These are phyloP conservation scores for Nannochloropsis gaditana DNA, from an alignment of 108 stramenopile species.

Conservation along the genomic window DNA sequence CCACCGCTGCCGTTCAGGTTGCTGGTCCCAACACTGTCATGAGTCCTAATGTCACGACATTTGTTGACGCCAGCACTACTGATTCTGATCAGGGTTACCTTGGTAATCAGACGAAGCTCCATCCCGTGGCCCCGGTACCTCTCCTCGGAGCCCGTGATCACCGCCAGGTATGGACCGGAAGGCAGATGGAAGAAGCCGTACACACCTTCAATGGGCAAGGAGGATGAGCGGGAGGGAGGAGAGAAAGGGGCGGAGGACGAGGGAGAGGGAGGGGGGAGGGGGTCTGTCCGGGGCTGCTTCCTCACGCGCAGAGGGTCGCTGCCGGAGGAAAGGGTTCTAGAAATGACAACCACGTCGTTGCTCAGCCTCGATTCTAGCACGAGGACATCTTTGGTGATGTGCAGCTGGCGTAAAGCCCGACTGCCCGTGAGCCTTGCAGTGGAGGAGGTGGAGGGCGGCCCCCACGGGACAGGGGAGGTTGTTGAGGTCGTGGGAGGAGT, in stretches of 20 bases:
- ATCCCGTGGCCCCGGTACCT: not conserved
- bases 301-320: not conserved
- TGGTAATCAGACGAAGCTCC: slow-evolving; percentile 51
- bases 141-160: not conserved
- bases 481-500: too few species aligned
- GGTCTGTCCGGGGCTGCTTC: not conserved
- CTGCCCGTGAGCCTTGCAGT: too few species aligned
- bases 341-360: not conserved
- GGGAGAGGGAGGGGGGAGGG: not conserved
- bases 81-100: slow-evolving; percentile 43
- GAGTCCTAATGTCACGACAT: slow-evolving; percentile 40
- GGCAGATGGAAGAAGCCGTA: not conserved
- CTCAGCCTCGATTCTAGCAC: not conserved
- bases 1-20: not conserved
- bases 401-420: not conserved
- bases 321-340: not conserved
- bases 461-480: too few species aligned
- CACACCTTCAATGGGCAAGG: not conserved
- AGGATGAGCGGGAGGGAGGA: not conserved
- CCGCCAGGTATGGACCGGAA: not conserved
- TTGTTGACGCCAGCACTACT: slow-evolving; percentile 37
- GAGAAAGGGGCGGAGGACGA: not conserved
- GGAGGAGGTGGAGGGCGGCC: too few species aligned
- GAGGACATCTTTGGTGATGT: slow-evolving; percentile 1
- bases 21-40: slow-evolving; percentile 29